Percentiles rank a stretch among this genome's conserved stretches.
phyloP scores from a whole-genome alignment of 306 rosid genomes.

The Trifolium fragiferum region DNA sequence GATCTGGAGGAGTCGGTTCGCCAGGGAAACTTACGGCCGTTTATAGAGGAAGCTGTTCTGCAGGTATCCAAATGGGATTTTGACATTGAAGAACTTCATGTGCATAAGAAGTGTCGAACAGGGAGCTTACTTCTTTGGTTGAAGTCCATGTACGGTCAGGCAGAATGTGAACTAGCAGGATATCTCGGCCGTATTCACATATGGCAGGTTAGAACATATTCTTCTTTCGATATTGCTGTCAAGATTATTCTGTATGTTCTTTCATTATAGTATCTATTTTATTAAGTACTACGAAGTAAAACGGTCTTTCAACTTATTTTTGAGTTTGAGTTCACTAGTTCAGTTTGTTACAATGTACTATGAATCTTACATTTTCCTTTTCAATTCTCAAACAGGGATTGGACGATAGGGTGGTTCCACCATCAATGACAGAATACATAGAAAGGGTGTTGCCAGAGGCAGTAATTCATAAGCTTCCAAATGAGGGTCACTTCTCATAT shows the following conservation, averaged over 20 bases:
- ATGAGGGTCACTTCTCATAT: slow-evolving; percentile 91
- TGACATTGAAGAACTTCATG: slow-evolving; percentile 72
- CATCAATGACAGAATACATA: slow-evolving; percentile 69
- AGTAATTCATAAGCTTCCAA: slow-evolving; percentile 74
- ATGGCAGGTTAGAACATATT: slow-evolving; percentile 79
- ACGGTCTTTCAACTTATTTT: background rate
- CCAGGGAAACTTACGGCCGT: slow-evolving; percentile 70
- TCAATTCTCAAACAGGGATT: slow-evolving; percentile 67
- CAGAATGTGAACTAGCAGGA: slow-evolving; percentile 83
- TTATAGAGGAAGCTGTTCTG: slow-evolving; percentile 78
- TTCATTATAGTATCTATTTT: background rate
- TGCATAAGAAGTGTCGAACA: slow-evolving; percentile 72
- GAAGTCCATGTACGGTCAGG: slow-evolving; percentile 73
- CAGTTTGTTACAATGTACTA: background rate
- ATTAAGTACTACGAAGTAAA: background rate
- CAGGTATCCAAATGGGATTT: slow-evolving; percentile 93
- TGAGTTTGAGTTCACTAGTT: background rate
- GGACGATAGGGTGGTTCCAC: slow-evolving; percentile 83
- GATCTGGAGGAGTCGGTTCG: slow-evolving; percentile 92
- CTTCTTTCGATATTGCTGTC: slow-evolving; percentile 15
- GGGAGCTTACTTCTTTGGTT: slow-evolving; percentile 83
- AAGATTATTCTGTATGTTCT: background rate
- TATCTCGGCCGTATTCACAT: slow-evolving; percentile 84
- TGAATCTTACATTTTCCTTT: slow-evolving; percentile 28
- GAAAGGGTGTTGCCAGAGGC: slow-evolving; percentile 78